Base-by-base conservation (phyloP, 1,284 basidiomycete genomes). In the Veloporphyrellus conicus region DNA sequence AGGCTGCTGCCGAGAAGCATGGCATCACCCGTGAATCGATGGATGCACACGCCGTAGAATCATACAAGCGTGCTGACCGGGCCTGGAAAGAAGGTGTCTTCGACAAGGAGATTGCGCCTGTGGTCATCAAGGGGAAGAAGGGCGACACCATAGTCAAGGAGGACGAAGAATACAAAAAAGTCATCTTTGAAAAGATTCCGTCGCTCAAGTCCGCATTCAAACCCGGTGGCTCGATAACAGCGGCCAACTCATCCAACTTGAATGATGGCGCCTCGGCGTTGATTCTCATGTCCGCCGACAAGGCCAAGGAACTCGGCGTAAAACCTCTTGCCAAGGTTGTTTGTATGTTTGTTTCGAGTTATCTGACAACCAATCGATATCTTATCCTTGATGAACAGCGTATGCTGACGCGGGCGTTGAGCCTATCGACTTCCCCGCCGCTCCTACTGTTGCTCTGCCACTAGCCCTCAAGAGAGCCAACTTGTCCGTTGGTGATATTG, bases 211-310 rank as follows among this genome's bases (percentile, higher is more conserved):
- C 91, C 40, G 88, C 89, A 22, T 99, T 99, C 80, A 89, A 89
- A 74, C 79, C 87, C 55, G 84, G 82, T 53, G 95, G 95, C 46
- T 84, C 80, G 41, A 93, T 99, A 66, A 97, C 93, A 16, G 87
- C 95, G 47, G 95, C 93, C 52, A 99, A 99, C 74, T 91, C 95
- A 4, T 91, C 87, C n/a, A 90, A 86, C 45, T 74, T 99, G 66
- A 96, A 93, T 68, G 96, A 99, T 64, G 95, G 95, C 65, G 96
- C 94, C n/a, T 93, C 91, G 37, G 95, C 95, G 15, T 77, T 98
- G 57, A 85, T 99, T 46, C 76, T 99, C 52, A 95, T 92, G 76
- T 91, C 90, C 16, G 91, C 92, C 45, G 85, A 87, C 54, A 94
- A 92, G 65, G 85, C 94, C 33, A 80, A 89, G 69, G 85, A 91